phyloP scores from a whole-genome alignment of 2,329 filamentous ascomycete genomes.

The Sporothrix luriei region DNA sequence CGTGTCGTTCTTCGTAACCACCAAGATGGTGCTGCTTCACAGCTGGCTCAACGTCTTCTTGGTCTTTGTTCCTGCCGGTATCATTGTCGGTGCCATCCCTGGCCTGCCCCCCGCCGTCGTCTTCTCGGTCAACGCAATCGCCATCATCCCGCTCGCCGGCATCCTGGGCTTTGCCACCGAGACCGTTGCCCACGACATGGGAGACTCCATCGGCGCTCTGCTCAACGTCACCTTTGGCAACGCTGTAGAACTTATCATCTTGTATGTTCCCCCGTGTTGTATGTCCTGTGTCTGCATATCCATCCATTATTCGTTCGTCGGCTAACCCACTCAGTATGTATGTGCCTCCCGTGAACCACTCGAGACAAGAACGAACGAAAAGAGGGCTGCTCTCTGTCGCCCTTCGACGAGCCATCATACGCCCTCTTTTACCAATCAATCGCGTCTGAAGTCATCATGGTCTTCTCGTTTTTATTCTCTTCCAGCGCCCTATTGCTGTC shows the following conservation, averaged over 20 bases:
- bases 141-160: constrained; percentile 73
- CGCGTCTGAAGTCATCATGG: constrained; percentile 47
- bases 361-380: constrained; percentile 51
- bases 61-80: constrained; percentile 77
- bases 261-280: constrained; percentile 48
- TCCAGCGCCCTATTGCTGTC: constrained; percentile 20
- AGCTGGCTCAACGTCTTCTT: constrained; percentile 79
- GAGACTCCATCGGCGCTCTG: constrained; percentile 82
- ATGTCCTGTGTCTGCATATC: neutral
- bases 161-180: constrained; percentile 74
- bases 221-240: constrained; percentile 88
- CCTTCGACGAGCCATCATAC: constrained; percentile 44
- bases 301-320: neutral
- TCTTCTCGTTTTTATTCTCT: constrained; percentile 25
- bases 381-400: constrained; percentile 50
- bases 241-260: constrained; percentile 77
- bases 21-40: constrained; percentile 65
- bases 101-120: constrained; percentile 62
- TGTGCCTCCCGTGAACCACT: constrained; percentile 47
- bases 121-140: constrained; percentile 74
- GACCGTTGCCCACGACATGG: constrained; percentile 70
- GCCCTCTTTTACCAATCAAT: constrained; percentile 58
- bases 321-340: constrained; percentile 52
- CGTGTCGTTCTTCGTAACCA: constrained; percentile 51
- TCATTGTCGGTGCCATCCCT: constrained; percentile 58